Base-by-base conservation (phyloP, 1,284 basidiomycete genomes). In the Heterobasidion occidentale region DNA sequence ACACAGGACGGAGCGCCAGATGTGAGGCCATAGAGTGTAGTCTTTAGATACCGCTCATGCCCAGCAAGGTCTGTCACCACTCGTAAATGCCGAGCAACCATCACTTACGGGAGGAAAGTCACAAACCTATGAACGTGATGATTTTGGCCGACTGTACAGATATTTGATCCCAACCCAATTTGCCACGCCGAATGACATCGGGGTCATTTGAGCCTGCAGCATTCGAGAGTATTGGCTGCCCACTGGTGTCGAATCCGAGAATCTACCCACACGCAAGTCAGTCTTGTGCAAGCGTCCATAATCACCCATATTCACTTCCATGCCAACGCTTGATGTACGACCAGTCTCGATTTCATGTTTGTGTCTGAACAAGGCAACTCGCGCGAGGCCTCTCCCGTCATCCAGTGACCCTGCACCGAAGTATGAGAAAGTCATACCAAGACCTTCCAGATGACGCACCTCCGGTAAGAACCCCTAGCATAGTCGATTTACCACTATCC, bases 261-360 rank as follows among this genome's bases (percentile, higher is more conserved):
- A 96, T 95, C 90, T 93, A 47, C 1, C 1, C 19, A 51, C 15
- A 51, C 36, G 19, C 27, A 49, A 15, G 42, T 33, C 14, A 45
- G 35, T 27, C 17, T 36, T 20, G 48, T 51, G 34, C 27, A 45
- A 38, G 35, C 8, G 9, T 14, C 35, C 15, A 49, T 35, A 35
- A 17, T 52, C 34, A 46, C n/a, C 33, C 2, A 38, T 42, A 34
- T 70, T 51, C 63, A 92, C 93, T 79, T 98, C 95, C 86, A 97
- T 93, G 47, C 97, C 96, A 36, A 98, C 92, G 59, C 89, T 93
- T 35, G 91, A 94, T 0, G 96, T 98, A 55, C 97, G 77, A 1
- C 97, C 96, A 9, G 90, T 94, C 74, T 99, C 96, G 60, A 98
- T 78, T 71, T 99, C 96, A 67, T 99, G 96, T 69, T 98, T 98